phyloP scores from a whole-genome alignment of 2,329 filamentous ascomycete species.

The Cladosporium oxysporum region DNA sequence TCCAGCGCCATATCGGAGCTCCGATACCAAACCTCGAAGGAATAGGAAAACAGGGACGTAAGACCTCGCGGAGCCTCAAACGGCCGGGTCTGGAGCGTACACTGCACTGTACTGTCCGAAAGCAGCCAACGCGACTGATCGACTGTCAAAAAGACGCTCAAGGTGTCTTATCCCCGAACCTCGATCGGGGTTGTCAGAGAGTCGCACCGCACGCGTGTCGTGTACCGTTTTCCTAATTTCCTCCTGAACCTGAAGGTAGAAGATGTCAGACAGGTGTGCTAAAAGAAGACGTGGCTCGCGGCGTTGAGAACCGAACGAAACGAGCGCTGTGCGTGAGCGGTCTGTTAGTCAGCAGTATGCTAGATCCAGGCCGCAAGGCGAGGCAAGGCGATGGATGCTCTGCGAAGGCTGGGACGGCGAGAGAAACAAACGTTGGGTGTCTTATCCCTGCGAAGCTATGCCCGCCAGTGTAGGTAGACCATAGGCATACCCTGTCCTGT shows the following conservation, averaged over 20 bases:
- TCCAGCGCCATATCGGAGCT: background rate
- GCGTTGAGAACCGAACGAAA: background rate
- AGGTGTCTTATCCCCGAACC: constrained; percentile 12
- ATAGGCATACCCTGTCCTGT: background rate
- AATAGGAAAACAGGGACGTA: background rate
- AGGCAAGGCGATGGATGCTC: background rate
- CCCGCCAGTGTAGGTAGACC: background rate
- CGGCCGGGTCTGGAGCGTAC: background rate
- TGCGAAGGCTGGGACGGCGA: background rate
- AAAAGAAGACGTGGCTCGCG: background rate
- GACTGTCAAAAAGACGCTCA: background rate
- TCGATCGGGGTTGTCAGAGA: background rate
- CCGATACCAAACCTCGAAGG: background rate
- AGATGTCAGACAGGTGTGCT: background rate
- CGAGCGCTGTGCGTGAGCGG: background rate
- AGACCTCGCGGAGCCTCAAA: background rate
- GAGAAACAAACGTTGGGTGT: constrained; percentile 8
- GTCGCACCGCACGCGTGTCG: background rate
- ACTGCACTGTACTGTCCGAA: background rate
- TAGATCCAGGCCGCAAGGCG: background rate
- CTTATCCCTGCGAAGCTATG: constrained; percentile 1
- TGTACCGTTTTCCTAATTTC: background rate
- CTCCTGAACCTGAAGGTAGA: constrained; percentile 15
- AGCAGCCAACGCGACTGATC: background rate
- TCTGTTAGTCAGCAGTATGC: background rate